Percentiles rank a stretch among this genome's conserved stretches.
Evolutionary conservation across 1,139 yeast species (phyloP).

Genomic region (Yamadazyma sp.): DNA sequence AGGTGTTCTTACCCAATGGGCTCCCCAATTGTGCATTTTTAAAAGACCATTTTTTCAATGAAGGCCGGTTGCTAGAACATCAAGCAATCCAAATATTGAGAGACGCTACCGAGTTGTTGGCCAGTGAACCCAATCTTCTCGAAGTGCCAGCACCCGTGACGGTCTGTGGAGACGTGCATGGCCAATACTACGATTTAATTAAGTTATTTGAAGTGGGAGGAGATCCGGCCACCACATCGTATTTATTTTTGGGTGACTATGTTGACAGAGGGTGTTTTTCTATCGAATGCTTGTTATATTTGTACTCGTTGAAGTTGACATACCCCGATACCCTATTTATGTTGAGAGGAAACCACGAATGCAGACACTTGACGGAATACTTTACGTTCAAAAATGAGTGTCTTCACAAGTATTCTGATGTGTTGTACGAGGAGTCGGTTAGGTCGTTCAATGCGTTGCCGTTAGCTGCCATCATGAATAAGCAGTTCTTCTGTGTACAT

Average conservation of each 20-base stretch:
- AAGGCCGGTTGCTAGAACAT: slow-evolving; percentile 73
- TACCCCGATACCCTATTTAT: slow-evolving; percentile 78
- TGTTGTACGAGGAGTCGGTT: slow-evolving; percentile 74
- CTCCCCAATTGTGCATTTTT: slow-evolving; percentile 74
- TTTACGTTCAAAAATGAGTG: slow-evolving; percentile 93
- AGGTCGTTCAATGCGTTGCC: slow-evolving; percentile 86
- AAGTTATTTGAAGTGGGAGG: slow-evolving; percentile 95
- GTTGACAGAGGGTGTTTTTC: slow-evolving; percentile 95
- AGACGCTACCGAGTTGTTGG: slow-evolving; percentile 67
- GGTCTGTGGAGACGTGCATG: slow-evolving; percentile 95
- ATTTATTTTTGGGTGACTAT: slow-evolving; percentile 89
- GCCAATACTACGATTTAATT: slow-evolving; percentile 89
- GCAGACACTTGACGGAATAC: slow-evolving; percentile 89
- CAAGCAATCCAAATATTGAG: slow-evolving; percentile 72
- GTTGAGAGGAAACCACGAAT: slow-evolving; percentile 94
- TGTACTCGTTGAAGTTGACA: slow-evolving; percentile 78
- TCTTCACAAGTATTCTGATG: slow-evolving; percentile 72
- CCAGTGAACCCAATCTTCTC: slow-evolving; percentile 75
- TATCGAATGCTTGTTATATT: slow-evolving; percentile 78
- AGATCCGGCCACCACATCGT: slow-evolving; percentile 72
- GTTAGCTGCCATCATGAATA: slow-evolving; percentile 90
- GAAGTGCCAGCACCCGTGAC: slow-evolving; percentile 91
- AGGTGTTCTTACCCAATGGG: slow-evolving; percentile 63
- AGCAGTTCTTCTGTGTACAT: slow-evolving; percentile 93
- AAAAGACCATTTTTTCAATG: slow-evolving; percentile 70